These are phyloP conservation scores for Acmispon strigosus DNA, from an alignment of 306 rosid genomes.

Conservation along the genomic window DNA sequence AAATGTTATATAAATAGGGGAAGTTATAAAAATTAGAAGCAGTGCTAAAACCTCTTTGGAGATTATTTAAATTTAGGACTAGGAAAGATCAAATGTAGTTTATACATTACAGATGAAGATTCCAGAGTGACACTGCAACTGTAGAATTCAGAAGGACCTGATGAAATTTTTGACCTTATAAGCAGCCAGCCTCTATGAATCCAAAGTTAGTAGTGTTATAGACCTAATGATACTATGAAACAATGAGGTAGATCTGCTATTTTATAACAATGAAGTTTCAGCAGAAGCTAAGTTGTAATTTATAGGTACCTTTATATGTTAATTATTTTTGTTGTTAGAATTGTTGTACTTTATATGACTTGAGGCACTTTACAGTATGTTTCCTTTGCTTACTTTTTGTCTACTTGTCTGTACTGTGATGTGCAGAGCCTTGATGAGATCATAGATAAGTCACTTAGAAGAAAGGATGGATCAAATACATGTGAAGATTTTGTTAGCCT, in stretches of 20 bases:
- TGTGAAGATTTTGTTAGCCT: conserved; percentile 87
- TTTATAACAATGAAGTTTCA: neutral
- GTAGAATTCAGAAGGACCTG: neutral
- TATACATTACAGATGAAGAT: neutral
- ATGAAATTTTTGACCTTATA: neutral
- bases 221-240: conserved; percentile 7
- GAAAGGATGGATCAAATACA: conserved; percentile 58
- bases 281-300: neutral
- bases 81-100: neutral
- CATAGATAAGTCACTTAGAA: conserved; percentile 60
- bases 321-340: neutral
- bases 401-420: conserved; percentile 19
- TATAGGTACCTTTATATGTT: neutral
- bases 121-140: neutral
- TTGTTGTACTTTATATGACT: conserved; percentile 1
- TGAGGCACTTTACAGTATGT: neutral
- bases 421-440: conserved; percentile 94
- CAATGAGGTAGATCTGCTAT: neutral
- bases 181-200: neutral
- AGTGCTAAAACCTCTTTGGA: neutral
- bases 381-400: neutral
- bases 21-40: neutral
- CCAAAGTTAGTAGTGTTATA: neutral
- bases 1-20: neutral
- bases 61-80: neutral